phyloP scores from a whole-genome alignment of 805 yeast genomes.

The Candida loeiensis region DNA sequence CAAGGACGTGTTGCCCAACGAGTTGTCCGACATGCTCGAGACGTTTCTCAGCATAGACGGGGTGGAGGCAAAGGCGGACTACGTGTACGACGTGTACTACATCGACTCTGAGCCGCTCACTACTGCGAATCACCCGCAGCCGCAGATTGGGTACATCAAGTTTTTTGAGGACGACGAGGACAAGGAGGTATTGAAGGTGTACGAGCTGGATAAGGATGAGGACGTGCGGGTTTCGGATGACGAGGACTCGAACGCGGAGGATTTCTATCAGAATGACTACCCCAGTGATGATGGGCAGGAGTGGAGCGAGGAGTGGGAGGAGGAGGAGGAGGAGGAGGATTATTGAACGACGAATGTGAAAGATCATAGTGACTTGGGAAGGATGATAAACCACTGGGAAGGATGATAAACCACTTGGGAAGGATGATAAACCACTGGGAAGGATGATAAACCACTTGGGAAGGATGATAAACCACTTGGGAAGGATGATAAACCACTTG shows the following conservation, averaged over 20 bases:
- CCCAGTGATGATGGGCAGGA: slow-evolving; percentile 87
- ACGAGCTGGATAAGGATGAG: slow-evolving; percentile 13
- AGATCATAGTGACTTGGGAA: not conserved
- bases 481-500: too few relatives aligned
- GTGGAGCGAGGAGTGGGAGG: slow-evolving; percentile 16
- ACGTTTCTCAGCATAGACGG: slow-evolving; percentile 48
- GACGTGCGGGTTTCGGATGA: slow-evolving; percentile 49
- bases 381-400: not conserved
- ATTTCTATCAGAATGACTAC: slow-evolving; percentile 86
- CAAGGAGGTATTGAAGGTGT: slow-evolving; percentile 20
- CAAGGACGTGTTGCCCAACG: slow-evolving; percentile 47
- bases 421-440: too few relatives aligned
- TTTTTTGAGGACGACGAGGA: slow-evolving; percentile 57
- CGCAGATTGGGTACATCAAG: slow-evolving; percentile 51
- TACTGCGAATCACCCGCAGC: slow-evolving; percentile 46
- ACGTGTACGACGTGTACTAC: slow-evolving; percentile 84
- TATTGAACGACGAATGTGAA: not conserved
- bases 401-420: too few relatives aligned
- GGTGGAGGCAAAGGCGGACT: slow-evolving; percentile 42
- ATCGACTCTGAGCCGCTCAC: slow-evolving; percentile 32
- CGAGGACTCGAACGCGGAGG: slow-evolving; percentile 88
- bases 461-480: too few relatives aligned
- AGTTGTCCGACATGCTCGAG: slow-evolving; percentile 71
- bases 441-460: too few relatives aligned
- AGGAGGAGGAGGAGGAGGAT: slow-evolving; percentile 8